phyloP scores from a whole-genome alignment of 2,329 filamentous ascomycete species.

The Colletotrichum lentis region DNA sequence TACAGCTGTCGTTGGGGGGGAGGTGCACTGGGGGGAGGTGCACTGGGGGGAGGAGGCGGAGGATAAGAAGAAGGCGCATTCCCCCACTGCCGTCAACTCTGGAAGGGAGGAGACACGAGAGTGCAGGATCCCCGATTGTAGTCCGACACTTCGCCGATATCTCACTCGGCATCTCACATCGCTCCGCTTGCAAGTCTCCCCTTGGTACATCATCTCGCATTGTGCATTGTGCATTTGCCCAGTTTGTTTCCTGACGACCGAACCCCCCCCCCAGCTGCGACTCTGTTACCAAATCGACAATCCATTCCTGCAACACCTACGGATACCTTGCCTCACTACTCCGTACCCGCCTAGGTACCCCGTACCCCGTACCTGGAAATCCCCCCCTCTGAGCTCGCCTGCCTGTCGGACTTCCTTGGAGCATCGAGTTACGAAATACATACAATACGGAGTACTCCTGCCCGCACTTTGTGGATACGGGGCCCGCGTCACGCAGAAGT shows the following conservation, averaged over 20 bases:
- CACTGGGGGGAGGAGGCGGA: slow-evolving; percentile 13
- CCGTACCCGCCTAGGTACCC: too few species aligned
- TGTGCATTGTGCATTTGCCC: not conserved
- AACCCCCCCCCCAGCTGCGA: too few species aligned
- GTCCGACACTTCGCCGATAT: slow-evolving; percentile 28
- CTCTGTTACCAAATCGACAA: not conserved
- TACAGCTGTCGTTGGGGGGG: not conserved
- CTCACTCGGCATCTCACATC: slow-evolving; percentile 11
- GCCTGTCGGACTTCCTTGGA: slow-evolving; percentile 15
- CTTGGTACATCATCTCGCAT: too few species aligned
- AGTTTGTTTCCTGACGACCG: too few species aligned
- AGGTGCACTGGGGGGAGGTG: slow-evolving; percentile 10
- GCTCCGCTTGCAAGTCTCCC: too few species aligned
- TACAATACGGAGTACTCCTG: too few species aligned
- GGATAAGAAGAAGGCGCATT: slow-evolving; percentile 32
- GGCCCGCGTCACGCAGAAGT: not conserved
- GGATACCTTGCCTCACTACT: too few species aligned
- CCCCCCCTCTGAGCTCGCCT: too few species aligned
- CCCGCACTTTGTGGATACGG: slow-evolving; percentile 26
- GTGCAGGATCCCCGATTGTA: slow-evolving; percentile 21
- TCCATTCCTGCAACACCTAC: not conserved
- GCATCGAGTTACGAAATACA: slow-evolving; percentile 32
- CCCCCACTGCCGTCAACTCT: not conserved
- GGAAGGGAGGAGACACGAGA: not conserved
- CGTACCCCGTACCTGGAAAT: too few species aligned